Evolutionary conservation across 208 protist species (phyloP).

Genomic region (Tritrichomonas foetus): DNA sequence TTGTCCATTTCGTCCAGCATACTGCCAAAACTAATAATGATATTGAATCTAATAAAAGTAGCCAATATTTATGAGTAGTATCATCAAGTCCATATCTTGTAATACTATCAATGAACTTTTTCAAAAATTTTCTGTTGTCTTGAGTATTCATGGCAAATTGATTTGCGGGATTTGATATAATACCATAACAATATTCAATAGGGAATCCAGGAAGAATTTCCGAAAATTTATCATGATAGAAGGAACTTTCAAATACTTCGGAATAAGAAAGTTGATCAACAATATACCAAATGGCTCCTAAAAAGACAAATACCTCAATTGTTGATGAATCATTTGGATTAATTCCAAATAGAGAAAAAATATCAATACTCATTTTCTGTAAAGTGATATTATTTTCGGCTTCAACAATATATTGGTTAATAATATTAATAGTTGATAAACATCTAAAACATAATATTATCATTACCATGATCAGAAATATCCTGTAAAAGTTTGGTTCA

Average conservation of each 20-base stretch:
- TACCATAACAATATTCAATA: neutral
- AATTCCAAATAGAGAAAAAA: neutral
- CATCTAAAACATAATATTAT: neutral
- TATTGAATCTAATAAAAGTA: no score
- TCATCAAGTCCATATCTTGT: neutral
- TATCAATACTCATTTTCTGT: neutral
- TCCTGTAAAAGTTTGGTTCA: neutral
- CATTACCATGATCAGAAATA: neutral
- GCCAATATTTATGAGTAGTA: no score
- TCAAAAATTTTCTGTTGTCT: neutral
- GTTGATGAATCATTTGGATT: neutral
- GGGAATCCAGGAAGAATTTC: neutral
- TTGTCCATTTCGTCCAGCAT: no score
- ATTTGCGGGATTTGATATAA: neutral
- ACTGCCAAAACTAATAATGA: no score
- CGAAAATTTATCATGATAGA: neutral
- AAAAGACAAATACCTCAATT: constrained; percentile 1
- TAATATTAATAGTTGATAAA: neutral
- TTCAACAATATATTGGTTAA: neutral
- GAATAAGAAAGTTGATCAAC: neutral
- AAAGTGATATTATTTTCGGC: neutral
- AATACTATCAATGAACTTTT: neutral
- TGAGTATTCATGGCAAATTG: neutral
- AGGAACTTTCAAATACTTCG: neutral
- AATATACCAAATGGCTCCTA: neutral